phyloP scores from a whole-genome alignment of 2,329 filamentous ascomycete genomes.

The Geosmithia putterillii region DNA sequence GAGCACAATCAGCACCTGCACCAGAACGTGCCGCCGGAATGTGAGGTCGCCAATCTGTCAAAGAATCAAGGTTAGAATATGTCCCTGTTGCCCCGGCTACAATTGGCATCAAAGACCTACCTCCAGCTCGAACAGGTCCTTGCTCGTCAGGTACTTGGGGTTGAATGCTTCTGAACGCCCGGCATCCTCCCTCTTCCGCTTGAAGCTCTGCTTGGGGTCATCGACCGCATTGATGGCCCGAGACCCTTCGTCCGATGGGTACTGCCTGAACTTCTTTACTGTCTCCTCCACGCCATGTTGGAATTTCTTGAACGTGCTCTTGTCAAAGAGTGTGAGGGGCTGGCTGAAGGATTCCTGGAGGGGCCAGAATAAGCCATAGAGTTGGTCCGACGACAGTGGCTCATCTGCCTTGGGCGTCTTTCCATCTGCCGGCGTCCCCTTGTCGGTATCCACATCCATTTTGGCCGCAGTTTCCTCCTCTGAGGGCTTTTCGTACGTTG shows the following conservation, averaged over 20 bases:
- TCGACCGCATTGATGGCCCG: slow-evolving; percentile 40
- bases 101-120: slow-evolving; percentile 41
- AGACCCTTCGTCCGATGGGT: slow-evolving; percentile 34
- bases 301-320: slow-evolving; percentile 65
- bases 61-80: slow-evolving; percentile 7
- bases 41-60: slow-evolving; percentile 77
- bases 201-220: slow-evolving; percentile 52
- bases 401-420: slow-evolving; percentile 13
- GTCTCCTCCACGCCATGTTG: slow-evolving; percentile 61
- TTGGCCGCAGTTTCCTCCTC: slow-evolving; percentile 12
- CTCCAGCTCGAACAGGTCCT: slow-evolving; percentile 91
- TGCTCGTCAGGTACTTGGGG: slow-evolving; percentile 95
- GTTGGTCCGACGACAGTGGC: slow-evolving; percentile 43
- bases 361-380: slow-evolving; percentile 92
- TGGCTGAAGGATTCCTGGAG: slow-evolving; percentile 87
- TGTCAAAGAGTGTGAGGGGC: slow-evolving; percentile 69
- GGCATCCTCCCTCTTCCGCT: slow-evolving; percentile 53
- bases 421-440: slow-evolving; percentile 13
- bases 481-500: slow-evolving; percentile 52
- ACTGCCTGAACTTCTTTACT: slow-evolving; percentile 36
- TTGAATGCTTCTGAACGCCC: slow-evolving; percentile 51
- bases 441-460: slow-evolving; percentile 54
- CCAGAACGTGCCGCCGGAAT: slow-evolving; percentile 86
- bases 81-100: slow-evolving; percentile 52
- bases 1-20: slow-evolving; percentile 87